phyloP scores from a whole-genome alignment of 169 alveolate genomes.

The Cryptosporidium sp. region DNA sequence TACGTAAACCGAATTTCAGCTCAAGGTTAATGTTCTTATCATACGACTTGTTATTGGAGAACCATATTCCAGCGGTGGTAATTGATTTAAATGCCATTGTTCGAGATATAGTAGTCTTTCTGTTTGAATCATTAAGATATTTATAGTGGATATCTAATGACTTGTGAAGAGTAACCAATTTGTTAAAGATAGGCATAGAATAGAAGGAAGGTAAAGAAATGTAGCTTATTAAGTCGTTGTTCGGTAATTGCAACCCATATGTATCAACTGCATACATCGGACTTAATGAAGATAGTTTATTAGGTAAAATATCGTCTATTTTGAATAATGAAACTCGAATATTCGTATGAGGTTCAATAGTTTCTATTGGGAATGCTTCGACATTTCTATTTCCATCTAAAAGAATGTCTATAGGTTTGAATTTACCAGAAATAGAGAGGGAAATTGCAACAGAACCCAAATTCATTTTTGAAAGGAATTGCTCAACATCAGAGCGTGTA shows the following conservation, averaged over 20 bases:
- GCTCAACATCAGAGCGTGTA: neutral
- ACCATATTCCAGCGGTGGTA: constrained; percentile 4
- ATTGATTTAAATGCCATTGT: constrained; percentile 30
- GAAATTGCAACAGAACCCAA: neutral
- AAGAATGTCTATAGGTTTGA: neutral
- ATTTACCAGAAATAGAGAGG: neutral
- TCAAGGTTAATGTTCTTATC: neutral
- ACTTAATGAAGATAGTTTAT: neutral
- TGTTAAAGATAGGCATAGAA: neutral
- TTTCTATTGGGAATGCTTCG: neutral
- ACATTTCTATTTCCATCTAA: no score
- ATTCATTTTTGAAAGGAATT: neutral
- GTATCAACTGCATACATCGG: neutral
- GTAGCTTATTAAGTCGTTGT: neutral
- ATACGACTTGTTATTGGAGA: neutral
- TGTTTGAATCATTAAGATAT: neutral
- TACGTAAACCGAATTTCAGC: neutral
- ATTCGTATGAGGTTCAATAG: neutral
- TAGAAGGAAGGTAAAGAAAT: neutral
- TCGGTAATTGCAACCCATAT: neutral
- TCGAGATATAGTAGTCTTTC: neutral
- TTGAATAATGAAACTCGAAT: neutral
- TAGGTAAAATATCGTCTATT: neutral
- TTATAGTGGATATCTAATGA: neutral
- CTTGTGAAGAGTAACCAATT: neutral